Conservation (phyloP, 2,329 filamentous ascomycete species). For the Cercospora sesami region DNA sequence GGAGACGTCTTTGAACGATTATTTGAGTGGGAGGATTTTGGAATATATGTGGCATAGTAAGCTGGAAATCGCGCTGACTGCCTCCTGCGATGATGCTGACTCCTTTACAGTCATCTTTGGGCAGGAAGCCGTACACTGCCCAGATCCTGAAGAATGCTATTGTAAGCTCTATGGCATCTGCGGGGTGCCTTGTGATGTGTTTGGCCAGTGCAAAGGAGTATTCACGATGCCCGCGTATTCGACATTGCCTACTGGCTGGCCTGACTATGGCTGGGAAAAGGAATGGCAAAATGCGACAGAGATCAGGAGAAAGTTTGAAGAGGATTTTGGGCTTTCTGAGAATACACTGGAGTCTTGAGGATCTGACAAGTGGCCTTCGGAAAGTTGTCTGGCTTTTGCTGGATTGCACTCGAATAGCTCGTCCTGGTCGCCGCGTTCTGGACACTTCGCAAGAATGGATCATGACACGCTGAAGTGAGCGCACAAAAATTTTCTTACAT, state of each 20-base stretch:
- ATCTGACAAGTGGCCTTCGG: background rate
- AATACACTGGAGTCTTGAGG: background rate
- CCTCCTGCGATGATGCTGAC: background rate
- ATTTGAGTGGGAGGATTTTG: conserved; percentile 55
- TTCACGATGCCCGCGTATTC: conserved; percentile 13
- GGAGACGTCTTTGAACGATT: conserved; percentile 50
- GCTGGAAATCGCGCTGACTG: conserved; percentile 20
- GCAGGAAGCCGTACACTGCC: conserved; percentile 13
- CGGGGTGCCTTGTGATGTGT: conserved; percentile 3
- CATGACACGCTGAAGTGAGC: background rate
- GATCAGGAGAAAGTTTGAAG: conserved; percentile 10
- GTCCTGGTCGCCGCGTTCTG: background rate
- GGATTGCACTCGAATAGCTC: background rate
- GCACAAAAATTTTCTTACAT: background rate
- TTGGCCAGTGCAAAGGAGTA: conserved; percentile 5
- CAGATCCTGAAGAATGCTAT: conserved; percentile 13
- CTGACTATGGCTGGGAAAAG: conserved; percentile 15
- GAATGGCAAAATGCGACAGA: conserved; percentile 16
- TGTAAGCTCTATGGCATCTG: conserved; percentile 17
- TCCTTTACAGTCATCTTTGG: conserved; percentile 16
- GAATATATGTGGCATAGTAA: conserved; percentile 61
- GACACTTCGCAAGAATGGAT: too few species aligned
- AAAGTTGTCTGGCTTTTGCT: background rate
- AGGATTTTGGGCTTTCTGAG: background rate
- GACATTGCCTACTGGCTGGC: conserved; percentile 17